Conservation (phyloP, 192 early-diverging fungal species). For the Coemansia asiatica region DNA sequence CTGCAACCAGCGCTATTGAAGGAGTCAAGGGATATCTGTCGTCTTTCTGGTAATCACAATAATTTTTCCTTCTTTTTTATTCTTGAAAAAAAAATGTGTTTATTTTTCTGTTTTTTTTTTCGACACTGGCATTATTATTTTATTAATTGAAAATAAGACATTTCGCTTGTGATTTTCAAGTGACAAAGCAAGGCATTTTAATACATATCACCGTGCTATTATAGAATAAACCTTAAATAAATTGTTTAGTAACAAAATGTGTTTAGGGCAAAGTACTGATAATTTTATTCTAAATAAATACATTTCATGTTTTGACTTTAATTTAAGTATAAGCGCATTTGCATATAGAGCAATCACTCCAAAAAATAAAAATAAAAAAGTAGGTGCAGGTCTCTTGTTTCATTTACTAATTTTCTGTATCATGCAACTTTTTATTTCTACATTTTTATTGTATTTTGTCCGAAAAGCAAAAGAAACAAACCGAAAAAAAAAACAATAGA, state of each 20-base stretch:
- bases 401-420: no score
- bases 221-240: no score
- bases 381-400: neutral
- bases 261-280: no score
- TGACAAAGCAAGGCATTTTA: no score
- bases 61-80: slow-evolving; percentile 6
- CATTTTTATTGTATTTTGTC: neutral
- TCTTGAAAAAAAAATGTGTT: slow-evolving; percentile 1
- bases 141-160: neutral
- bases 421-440: neutral
- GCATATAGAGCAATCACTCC: neutral
- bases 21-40: slow-evolving; percentile 43
- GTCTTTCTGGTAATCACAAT: slow-evolving; percentile 39
- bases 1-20: slow-evolving; percentile 37
- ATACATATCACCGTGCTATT: no score
- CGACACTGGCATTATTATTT: neutral
- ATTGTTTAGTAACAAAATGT: no score
- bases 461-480: neutral
- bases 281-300: no score
- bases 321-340: neutral
- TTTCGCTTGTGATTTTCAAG: neutral
- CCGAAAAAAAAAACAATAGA: neutral
- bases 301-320: no score
- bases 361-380: neutral
- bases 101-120: neutral